Conservation (phyloP, 2,329 filamentous ascomycete species). For the Trichoderma endophyticum region DNA sequence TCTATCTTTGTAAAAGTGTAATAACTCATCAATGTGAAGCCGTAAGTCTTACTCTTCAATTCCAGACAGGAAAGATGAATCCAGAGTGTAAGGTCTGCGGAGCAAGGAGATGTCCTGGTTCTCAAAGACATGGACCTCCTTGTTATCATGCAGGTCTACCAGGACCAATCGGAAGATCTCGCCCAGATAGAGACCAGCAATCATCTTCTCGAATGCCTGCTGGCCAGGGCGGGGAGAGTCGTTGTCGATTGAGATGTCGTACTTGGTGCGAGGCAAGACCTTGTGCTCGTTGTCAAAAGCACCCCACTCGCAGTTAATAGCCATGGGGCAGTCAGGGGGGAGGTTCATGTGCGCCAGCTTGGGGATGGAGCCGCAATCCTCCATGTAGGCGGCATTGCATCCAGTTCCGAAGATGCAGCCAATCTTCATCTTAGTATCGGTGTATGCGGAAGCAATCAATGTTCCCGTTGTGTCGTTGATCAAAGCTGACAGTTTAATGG, state of each 20-base stretch:
- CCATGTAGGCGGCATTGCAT: constrained; percentile 98
- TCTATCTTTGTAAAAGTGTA: not conserved
- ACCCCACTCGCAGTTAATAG: constrained; percentile 97
- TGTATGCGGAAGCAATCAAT: constrained; percentile 93
- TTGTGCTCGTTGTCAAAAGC: constrained; percentile 93
- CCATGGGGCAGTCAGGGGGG: constrained; percentile 78
- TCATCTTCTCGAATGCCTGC: constrained; percentile 98
- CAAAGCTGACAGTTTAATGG: constrained; percentile 87
- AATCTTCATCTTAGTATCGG: constrained; percentile 88
- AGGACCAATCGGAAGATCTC: constrained; percentile 90
- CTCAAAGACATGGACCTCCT: constrained; percentile 72
- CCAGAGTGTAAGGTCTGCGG: constrained; percentile 82
- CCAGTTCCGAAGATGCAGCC: constrained; percentile 98
- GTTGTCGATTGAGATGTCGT: constrained; percentile 84
- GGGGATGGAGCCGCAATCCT: constrained; percentile 83
- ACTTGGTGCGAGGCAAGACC: constrained; percentile 79
- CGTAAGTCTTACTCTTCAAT: constrained; percentile 70
- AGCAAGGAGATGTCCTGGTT: constrained; percentile 77
- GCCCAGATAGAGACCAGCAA: constrained; percentile 88
- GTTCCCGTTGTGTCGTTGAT: constrained; percentile 99
- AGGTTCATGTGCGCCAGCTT: constrained; percentile 92
- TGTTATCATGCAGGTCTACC: constrained; percentile 79
- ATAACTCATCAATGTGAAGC: constrained; percentile 22
- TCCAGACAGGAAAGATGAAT: constrained; percentile 87
- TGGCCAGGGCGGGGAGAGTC: constrained; percentile 90